Evolutionary conservation across 768 basidiomycete genomes (phyloP), one percentile per base, ranked within the genome.

Genomic region (Tremella yokohamensis): DNA sequence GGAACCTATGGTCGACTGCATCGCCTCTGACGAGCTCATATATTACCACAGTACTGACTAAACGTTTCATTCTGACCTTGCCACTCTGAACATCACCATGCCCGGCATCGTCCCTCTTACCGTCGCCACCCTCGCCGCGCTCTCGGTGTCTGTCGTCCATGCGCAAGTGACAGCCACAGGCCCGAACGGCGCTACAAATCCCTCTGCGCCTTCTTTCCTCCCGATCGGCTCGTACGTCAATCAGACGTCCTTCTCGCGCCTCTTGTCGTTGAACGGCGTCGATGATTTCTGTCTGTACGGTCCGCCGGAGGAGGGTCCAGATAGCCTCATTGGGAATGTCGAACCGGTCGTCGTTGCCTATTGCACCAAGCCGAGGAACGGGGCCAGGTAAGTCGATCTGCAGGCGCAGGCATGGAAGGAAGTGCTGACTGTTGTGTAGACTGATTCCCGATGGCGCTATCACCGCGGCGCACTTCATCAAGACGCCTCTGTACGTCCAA

Each of bases 401-500:
- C 29, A 4, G 29, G n/a, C n/a, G n/a, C n/a, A n/a, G n/a, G n/a
- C n/a, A 34, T 34, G 4, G 4, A 11, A 34, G 29, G 37, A 34
- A 66, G 79, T 38, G 79, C 79, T 70, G 73, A 77, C 56, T 77
- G 79, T 40, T 73, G 79, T 40, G 64, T 78, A 34, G 29, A 11
- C 11, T 34, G 40, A 79, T 81, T 54, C 80, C 80, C 38, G 75
- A 80, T 53, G 79, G 79, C 40, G 73, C 78, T 25, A 68, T 80
- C 62, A 62, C 64, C 45, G 56, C 66, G 29, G 64, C 65, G 54
- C 76, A 78, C 67, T 80, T 79, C 56, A 77, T 80, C 60, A 78
- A 80, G 68, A 80, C 79, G n/a, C 78, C 78, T 4, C 68, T 79
- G 25, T 81, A 80, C 64, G 78, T 80, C 49, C 80, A 81, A 69